Conservation (phyloP, 352 stramenopile species). For the Globisporangium heterothallicum region DNA sequence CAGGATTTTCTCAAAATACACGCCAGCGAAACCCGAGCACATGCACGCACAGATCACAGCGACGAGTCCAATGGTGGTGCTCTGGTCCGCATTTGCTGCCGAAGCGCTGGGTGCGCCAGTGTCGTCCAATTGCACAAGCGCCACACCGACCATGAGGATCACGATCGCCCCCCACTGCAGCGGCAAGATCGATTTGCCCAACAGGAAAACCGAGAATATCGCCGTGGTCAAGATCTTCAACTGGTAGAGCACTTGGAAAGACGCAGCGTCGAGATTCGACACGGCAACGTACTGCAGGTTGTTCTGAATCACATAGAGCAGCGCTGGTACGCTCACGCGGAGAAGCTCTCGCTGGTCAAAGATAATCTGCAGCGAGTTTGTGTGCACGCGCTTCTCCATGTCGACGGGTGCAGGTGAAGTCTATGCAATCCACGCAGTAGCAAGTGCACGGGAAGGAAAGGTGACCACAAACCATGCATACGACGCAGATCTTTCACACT, state of each 20-base stretch:
- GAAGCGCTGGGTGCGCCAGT: constrained; percentile 8
- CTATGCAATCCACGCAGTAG: neutral
- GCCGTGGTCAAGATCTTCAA: constrained; percentile 87
- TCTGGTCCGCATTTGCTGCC: constrained; percentile 26
- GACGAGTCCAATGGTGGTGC: constrained; percentile 59
- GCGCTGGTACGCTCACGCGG: constrained; percentile 65
- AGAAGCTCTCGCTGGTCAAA: constrained; percentile 61
- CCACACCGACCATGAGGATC: constrained; percentile 76
- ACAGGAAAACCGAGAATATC: constrained; percentile 78
- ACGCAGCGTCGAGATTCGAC: constrained; percentile 74
- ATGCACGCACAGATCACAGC: constrained; percentile 68
- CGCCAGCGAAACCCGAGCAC: constrained; percentile 77
- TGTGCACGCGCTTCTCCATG: constrained; percentile 9
- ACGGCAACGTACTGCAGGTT: constrained; percentile 80
- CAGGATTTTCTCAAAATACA: constrained; percentile 87
- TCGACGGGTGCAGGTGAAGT: neutral
- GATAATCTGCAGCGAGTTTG: constrained; percentile 28
- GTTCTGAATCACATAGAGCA: constrained; percentile 84
- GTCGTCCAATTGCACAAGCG: constrained; percentile 71
- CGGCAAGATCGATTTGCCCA: constrained; percentile 62
- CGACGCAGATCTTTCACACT: no score
- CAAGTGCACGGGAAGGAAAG: neutral
- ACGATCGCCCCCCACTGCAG: constrained; percentile 77
- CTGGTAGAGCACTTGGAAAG: constrained; percentile 83
- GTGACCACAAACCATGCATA: neutral